Evolutionary conservation across 2,329 filamentous ascomycete genomes (phyloP), one percentile per base, ranked within the genome.

Genomic region (Ascochyta clinopodiicola): DNA sequence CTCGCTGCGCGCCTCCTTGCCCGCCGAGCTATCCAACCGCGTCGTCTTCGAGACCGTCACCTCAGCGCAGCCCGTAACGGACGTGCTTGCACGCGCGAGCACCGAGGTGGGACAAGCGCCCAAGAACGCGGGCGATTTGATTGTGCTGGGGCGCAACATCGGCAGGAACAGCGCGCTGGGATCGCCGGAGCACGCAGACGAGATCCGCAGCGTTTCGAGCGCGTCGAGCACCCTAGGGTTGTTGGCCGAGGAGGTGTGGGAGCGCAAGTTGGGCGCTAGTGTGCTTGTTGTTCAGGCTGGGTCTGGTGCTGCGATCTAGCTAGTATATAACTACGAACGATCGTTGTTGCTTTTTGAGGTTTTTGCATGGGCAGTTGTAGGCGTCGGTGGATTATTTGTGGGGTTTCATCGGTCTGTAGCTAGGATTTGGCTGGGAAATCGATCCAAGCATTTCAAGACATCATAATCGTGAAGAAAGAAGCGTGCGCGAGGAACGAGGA

Each of bases 61-160:
- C 2, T 70, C 66, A 0, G 46, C 59, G 0, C 46, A 64, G 25
- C 73, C 71, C 0, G 73, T 83, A 6, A 67, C 71, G 1, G 80
- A 81, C 52, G 78, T 82, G 1, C 59, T 89, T 1, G 77, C 80
- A 6, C 75, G 81, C 4, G 88, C 88, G 0, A 80, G 81, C 46
- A 74, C 80, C 25, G 86, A 88, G 47, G 80, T 91, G 2, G 85
- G 84, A 0, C 82, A 84, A 56, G 81, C 82, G 17, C 79, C 82
- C 0, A 82, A 80, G 67, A 91, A 90, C 63, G 86, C 86, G 0
- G 89, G 89, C 2, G 89, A 92, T 68, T 78, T 93, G 21, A 79
- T 93, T 15, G 80, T 93, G 1, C 77, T 91, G 12, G 89, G 89
- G 0, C 80, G 88, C 32, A 76, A 76, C 37, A 62, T 71, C 32